Evolutionary conservation across 345 rosid species (phyloP).

Genomic region (Salix koriyanagi): DNA sequence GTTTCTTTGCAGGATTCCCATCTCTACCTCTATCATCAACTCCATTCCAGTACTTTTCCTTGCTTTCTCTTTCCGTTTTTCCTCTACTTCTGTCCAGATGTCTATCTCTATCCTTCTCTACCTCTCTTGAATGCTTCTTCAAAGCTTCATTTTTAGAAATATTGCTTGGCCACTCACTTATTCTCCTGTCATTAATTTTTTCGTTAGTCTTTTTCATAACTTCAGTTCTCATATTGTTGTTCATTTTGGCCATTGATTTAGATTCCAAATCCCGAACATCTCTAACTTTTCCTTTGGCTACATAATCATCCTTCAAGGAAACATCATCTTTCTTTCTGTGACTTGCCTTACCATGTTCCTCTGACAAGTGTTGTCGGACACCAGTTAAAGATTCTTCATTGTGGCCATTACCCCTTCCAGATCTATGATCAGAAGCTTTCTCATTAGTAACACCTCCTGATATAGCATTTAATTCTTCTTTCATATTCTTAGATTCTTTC

Average conservation of each 20-base stretch:
- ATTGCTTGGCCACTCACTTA: slow-evolving; percentile 23
- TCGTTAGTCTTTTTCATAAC: slow-evolving; percentile 31
- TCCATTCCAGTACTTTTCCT: slow-evolving; percentile 47
- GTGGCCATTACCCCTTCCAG: slow-evolving; percentile 29
- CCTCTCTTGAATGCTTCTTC: slow-evolving; percentile 47
- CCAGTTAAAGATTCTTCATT: slow-evolving; percentile 19
- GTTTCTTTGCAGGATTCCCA: slow-evolving; percentile 36
- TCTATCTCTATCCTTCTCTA: slow-evolving; percentile 28
- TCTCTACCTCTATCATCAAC: slow-evolving; percentile 39
- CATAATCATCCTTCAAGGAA: slow-evolving; percentile 8
- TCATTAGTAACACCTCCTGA: slow-evolving; percentile 22
- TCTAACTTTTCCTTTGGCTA: slow-evolving; percentile 17
- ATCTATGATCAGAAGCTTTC: slow-evolving; percentile 27
- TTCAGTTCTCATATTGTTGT: slow-evolving; percentile 28
- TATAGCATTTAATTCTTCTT: slow-evolving; percentile 22
- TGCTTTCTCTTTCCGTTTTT: slow-evolving; percentile 43
- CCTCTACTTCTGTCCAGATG: slow-evolving; percentile 32
- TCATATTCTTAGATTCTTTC: slow-evolving; percentile 37
- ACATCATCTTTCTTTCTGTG: slow-evolving; percentile 28
- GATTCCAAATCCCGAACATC: slow-evolving; percentile 25
- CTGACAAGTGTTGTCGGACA: slow-evolving; percentile 23
- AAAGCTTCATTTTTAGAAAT: slow-evolving; percentile 33
- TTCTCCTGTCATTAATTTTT: slow-evolving; percentile 32
- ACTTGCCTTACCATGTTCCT: slow-evolving; percentile 35
- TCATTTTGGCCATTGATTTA: slow-evolving; percentile 41